Evolutionary conservation across 169 alveolate genomes (phyloP), one percentile per base, ranked within the genome.

Genomic region (Sarcocystis neurona): DNA sequence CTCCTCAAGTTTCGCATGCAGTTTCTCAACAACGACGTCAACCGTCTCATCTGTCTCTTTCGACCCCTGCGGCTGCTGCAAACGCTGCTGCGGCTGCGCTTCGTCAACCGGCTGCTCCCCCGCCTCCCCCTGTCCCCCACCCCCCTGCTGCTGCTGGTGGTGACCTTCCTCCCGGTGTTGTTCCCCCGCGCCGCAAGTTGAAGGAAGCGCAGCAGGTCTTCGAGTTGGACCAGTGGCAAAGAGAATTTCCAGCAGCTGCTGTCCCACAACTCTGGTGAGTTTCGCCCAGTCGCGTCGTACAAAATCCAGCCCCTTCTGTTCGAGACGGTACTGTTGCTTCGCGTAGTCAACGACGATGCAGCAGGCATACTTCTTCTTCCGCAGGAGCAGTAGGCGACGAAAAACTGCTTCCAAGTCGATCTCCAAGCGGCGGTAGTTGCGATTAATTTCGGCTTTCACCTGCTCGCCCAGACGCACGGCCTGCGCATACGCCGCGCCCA

Each of bases 271-370:
- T 84, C 97, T 98, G 39, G 99, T 96, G 85, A 99, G 93, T 34
- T 95, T 94, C 70, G 99, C 97, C 99, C 99, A 99, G 93, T 99
- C 99, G 88, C 99, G 95, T 88, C 99, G 92, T 56, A 99, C 99
- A 89, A 98, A 95, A 93, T 99, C 99, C 37, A 99, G 96, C 34
- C 99, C 99, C 95, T 98, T 98, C 88, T 97, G 94, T 95, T 98
- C 99, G 60, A 95, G 91, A 70, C 95, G 95, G 56, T 95, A 94
- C 53, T 46, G 77, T 43, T 91, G 93, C 78, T 92, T 72, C 66
- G 89, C 93, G 84, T 94, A 95, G 89, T 96, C 97, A 34, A 32
- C 32, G 18, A 95, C 96, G 92, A 96, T 97, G 86, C 97, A 93
- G 58, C 99, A 97, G 0, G 99, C 99, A 94, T 98, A 99, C 92